Percentiles rank a stretch among this genome's conserved stretches.
phyloP scores from a whole-genome alignment of 306 rosid genomes.

The Coriaria nepalensis region DNA sequence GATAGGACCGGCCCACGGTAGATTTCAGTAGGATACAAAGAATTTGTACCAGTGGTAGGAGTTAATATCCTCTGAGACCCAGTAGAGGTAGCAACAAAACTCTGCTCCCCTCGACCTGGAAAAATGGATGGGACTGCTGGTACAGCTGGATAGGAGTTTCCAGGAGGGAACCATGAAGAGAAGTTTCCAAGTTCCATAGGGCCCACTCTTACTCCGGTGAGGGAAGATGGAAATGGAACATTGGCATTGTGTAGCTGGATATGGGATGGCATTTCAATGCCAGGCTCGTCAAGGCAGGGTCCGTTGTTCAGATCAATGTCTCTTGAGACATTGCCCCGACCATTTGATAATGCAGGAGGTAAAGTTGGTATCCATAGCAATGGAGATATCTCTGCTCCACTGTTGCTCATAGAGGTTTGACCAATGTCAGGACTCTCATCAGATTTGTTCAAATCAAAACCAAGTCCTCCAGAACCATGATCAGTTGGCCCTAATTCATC shows the following conservation, averaged over 20 bases:
- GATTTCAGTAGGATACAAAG: slow-evolving; percentile 56
- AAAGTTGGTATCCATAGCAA: slow-evolving; percentile 34
- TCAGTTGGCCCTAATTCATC: slow-evolving; percentile 40
- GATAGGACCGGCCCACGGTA: slow-evolving; percentile 75
- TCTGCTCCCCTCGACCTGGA: slow-evolving; percentile 76
- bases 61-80: slow-evolving; percentile 62
- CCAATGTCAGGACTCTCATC: slow-evolving; percentile 10
- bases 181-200: slow-evolving; percentile 54
- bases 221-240: slow-evolving; percentile 28
- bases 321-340: slow-evolving; percentile 47
- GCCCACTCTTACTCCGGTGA: slow-evolving; percentile 44
- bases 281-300: slow-evolving; percentile 70
- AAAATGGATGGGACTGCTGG: slow-evolving; percentile 55
- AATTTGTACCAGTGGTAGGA: slow-evolving; percentile 40
- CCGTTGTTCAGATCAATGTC: slow-evolving; percentile 92
- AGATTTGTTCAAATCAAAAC: slow-evolving; percentile 68
- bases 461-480: slow-evolving; percentile 54
- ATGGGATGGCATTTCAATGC: slow-evolving; percentile 34
- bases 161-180: slow-evolving; percentile 74
- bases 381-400: slow-evolving; percentile 39
- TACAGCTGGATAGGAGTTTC: slow-evolving; percentile 55
- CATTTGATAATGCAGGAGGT: slow-evolving; percentile 50
- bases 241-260: slow-evolving; percentile 44
- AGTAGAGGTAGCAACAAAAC: slow-evolving; percentile 38
- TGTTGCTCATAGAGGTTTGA: slow-evolving; percentile 29